Conservation (phyloP, 2,329 filamentous ascomycete species). For the Ilyonectria sp. region DNA sequence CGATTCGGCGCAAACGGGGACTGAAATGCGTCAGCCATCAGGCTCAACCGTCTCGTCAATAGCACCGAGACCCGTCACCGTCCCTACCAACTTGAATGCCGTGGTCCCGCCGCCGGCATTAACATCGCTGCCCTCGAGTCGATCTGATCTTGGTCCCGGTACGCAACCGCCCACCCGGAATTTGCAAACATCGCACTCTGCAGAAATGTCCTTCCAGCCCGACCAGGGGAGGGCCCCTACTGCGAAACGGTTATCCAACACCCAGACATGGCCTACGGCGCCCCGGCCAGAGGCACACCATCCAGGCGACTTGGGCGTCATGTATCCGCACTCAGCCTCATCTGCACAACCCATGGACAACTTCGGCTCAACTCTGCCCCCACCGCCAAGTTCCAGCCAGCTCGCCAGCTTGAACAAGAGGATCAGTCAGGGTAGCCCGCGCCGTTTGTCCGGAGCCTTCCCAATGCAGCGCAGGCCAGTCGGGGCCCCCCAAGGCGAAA, state of each 20-base stretch:
- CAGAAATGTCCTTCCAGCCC: conserved; percentile 38
- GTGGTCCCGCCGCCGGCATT: conserved; percentile 25
- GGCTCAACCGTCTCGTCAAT: conserved; percentile 37
- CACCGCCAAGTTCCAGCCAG: conserved; percentile 58
- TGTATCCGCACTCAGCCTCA: conserved; percentile 61
- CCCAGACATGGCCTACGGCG: conserved; percentile 64
- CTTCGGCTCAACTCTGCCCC: conserved; percentile 55
- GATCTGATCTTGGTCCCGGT: conserved; percentile 17
- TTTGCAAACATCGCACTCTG: conserved; percentile 48
- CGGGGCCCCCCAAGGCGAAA: conserved; percentile 51
- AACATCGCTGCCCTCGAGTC: conserved; percentile 23
- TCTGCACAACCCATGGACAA: conserved; percentile 51
- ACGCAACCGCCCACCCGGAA: conserved; percentile 47
- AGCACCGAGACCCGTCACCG: conserved; percentile 30
- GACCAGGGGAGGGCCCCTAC: conserved; percentile 37
- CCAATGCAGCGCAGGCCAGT: conserved; percentile 59
- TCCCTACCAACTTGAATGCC: conserved; percentile 28
- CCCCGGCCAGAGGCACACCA: conserved; percentile 44
- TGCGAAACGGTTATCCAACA: conserved; percentile 52
- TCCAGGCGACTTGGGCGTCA: conserved; percentile 43
- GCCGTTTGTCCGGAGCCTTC: conserved; percentile 61
- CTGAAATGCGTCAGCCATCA: conserved; percentile 29
- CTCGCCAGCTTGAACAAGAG: conserved; percentile 56
- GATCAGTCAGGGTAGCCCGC: conserved; percentile 56
- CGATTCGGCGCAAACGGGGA: conserved; percentile 19